Evolutionary conservation across 495 filamentous ascomycete species (phyloP).

Genomic region (Penicillium crystallinum): DNA sequence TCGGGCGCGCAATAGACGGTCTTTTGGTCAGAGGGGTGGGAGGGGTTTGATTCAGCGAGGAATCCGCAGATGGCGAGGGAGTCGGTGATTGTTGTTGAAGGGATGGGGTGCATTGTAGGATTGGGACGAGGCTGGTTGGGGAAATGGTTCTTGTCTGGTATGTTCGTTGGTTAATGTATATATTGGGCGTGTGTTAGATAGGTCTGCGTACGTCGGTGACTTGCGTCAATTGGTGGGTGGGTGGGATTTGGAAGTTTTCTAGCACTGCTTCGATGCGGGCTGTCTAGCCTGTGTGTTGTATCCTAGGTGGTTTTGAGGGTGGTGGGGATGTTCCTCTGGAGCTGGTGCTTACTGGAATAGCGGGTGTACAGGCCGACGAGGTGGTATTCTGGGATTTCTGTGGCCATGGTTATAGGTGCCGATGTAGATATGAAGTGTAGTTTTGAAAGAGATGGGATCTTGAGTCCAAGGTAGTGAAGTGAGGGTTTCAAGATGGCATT

Average conservation of each 20-base stretch:
- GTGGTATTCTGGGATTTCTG: slow-evolving; percentile 19
- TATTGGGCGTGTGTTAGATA: background rate
- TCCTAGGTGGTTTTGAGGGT: slow-evolving; percentile 3
- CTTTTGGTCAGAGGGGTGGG: slow-evolving; percentile 43
- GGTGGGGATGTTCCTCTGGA: background rate
- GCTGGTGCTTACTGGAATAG: slow-evolving; percentile 26
- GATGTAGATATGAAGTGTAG: background rate
- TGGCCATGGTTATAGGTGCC: background rate
- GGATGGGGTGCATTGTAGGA: slow-evolving; percentile 25
- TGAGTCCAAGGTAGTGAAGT: too few species aligned
- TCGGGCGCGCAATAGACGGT: slow-evolving; percentile 39
- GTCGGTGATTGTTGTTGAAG: slow-evolving; percentile 36
- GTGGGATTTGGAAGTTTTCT: slow-evolving; percentile 33
- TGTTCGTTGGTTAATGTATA: background rate
- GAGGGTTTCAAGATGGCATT: too few species aligned
- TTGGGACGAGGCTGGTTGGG: slow-evolving; percentile 29
- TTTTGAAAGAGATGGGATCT: background rate
- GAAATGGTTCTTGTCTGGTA: slow-evolving; percentile 24
- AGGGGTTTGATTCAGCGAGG: slow-evolving; percentile 44
- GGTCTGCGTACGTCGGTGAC: slow-evolving; percentile 18
- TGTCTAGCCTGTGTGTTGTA: slow-evolving; percentile 28
- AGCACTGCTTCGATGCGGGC: slow-evolving; percentile 31
- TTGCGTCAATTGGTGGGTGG: slow-evolving; percentile 19
- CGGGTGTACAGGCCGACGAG: slow-evolving; percentile 30
- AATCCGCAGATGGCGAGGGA: slow-evolving; percentile 52